Percentiles rank a stretch among this genome's conserved stretches.
phyloP scores from a whole-genome alignment of 345 rosid genomes.

The Aegle marmelos region DNA sequence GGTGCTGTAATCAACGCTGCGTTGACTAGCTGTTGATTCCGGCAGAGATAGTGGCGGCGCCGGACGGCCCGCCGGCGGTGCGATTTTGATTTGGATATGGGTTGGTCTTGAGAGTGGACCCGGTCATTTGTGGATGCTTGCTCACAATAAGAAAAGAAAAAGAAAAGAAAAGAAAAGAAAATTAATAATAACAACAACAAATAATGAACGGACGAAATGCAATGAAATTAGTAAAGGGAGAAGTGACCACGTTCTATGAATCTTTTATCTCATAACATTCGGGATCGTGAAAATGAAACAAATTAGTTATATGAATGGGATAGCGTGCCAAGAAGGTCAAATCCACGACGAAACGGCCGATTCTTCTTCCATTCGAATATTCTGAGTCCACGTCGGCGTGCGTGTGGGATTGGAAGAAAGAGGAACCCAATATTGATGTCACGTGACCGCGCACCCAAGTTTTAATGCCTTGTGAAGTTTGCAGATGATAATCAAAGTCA shows the following conservation, averaged over 20 bases:
- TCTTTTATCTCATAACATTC: slow-evolving; percentile 7
- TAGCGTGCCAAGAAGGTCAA: neutral
- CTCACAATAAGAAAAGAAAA: neutral
- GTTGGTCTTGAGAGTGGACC: neutral
- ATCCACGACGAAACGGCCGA: no score
- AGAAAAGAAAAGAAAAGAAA: neutral
- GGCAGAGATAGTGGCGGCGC: neutral
- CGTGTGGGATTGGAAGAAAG: no score
- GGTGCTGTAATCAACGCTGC: neutral
- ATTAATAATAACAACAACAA: no score
- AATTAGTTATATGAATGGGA: neutral
- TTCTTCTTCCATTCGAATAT: neutral
- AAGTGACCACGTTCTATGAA: slow-evolving; percentile 30
- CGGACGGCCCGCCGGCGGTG: neutral
- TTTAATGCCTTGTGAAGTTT: no score
- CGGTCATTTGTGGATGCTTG: slow-evolving; percentile 18
- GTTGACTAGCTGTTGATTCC: neutral
- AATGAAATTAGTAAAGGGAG: neutral
- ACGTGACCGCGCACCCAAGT: no score
- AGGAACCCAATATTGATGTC: no score
- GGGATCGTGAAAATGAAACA: neutral
- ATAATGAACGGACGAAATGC: neutral
- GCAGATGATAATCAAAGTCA: no score
- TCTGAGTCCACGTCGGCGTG: no score
- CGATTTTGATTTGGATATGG: neutral